Evolutionary conservation across 192 early-diverging fungal genomes (phyloP), one percentile per base, ranked within the genome.

Genomic region (Podila minutissima): DNA sequence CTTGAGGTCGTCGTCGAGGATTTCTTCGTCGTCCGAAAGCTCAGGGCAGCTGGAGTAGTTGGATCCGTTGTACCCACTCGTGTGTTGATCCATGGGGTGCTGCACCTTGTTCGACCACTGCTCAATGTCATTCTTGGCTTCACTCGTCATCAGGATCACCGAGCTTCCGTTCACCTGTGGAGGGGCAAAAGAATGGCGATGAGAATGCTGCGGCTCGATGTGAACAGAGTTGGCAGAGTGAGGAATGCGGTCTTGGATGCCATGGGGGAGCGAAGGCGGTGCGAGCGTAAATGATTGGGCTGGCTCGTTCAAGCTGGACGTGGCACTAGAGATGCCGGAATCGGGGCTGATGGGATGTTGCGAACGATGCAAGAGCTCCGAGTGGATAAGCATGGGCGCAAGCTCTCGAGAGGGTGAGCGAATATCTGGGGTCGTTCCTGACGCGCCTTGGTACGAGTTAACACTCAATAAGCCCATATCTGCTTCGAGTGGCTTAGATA

Each of bases 11-110:
- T 81, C 71, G 19, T 81, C 77, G 46, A 81, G 19, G 33, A 69
- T 49, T 10, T 81, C 77, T 17, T 81, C 77, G 7, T 81, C 77
- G 29, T 81, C 77, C 1, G 77, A 81, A 61, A 68, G 67, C 58
- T 81, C 77, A 10, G 71, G 71, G 32, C 77, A 71, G 33, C 77
- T 81, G 17, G 77, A 81, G 62, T 73, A 73, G 20, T 66, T 81
- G 1, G 77, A 81, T 41, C 77, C 77, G n/a, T 81, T 81, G 46
- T 72, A 41, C 66, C 67, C 24, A 59, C 31, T 22, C 24, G 48
- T 9, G 48, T 50, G 41, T 41, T 59, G 46, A 68, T 74, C 26
- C 65, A 8, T 22, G 51, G 58, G 24, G 17, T 26, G 19, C 10
- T 35, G 64, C 6, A 71, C 46, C 20, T 59, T 69, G 62, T 59